Conservation (phyloP, 78 protist genomes). For the Dictyostelium capitatum region DNA sequence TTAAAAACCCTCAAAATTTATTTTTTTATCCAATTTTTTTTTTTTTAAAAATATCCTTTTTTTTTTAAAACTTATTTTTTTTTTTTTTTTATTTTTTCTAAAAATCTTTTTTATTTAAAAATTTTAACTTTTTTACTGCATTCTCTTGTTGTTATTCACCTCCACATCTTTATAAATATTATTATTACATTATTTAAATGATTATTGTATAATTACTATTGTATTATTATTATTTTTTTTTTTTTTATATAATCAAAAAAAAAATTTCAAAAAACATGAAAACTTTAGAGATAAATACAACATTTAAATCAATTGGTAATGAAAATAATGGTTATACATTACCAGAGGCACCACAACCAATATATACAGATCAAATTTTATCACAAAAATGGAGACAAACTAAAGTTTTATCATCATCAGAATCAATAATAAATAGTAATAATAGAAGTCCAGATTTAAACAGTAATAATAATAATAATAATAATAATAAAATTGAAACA, state of each 20-base stretch:
- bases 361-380: neutral
- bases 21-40: too few species aligned
- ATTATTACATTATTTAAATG: too few species aligned
- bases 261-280: neutral
- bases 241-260: neutral
- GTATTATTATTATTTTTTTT: too few species aligned
- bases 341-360: neutral
- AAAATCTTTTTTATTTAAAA: too few species aligned
- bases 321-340: neutral
- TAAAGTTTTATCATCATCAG: neutral
- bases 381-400: conserved; percentile 23
- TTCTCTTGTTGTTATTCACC: too few species aligned
- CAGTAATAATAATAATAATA: neutral
- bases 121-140: too few species aligned
- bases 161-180: too few species aligned
- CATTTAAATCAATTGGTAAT: neutral
- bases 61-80: too few species aligned
- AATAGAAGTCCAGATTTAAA: neutral
- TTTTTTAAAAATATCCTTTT: too few species aligned
- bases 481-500: neutral
- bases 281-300: neutral
- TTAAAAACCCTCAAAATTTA: too few species aligned
- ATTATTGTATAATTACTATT: too few species aligned
- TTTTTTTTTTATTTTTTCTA: too few species aligned
- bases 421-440: neutral